Evolutionary conservation across 2,329 filamentous ascomycete species (phyloP), one percentile per base, ranked within the genome.

Genomic region (Curvularia verruculosa): DNA sequence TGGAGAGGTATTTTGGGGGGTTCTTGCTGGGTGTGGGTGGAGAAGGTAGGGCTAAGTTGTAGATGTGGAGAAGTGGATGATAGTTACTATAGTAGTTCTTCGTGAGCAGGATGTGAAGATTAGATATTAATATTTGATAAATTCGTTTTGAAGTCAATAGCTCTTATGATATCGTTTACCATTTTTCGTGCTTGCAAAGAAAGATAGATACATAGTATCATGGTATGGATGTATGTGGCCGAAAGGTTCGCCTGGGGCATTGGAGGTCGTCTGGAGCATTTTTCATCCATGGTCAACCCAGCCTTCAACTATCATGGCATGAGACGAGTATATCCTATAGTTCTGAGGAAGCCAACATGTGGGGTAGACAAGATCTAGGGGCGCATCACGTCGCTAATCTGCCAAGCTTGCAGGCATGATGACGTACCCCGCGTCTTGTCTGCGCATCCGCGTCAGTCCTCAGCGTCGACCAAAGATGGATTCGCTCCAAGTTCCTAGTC

Each of bases 1-100:
- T 73, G 23, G 56, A 62, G 15, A 56, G 15, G 6, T 72, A 73
- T 50, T 71, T 73, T 49, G 52, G 49, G 3, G 58, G 40, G 18
- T 70, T 71, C 37, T 36, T 70, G 47, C 1, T 24, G 9, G 45
- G 18, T 19, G 31, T 7, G 51, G 12, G 23, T 23, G 43, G 13
- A 4, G 3, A 4, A 36, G 47, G 37, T 9, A 37, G 1, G 26
- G 48, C 36, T 5, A 52, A 31, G 13, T 12, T 56, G 21, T 52
- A 48, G 44, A 36, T 15, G 5, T n/a, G 21, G 24, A 34, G 31
- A 13, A 12, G n/a, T n/a, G n/a, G n/a, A n/a, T n/a, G n/a, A n/a
- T n/a, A n/a, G n/a, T n/a, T n/a, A n/a, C n/a, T n/a, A n/a, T n/a
- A n/a, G n/a, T n/a, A n/a, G n/a, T n/a, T n/a, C n/a, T n/a, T n/a